Base-by-base conservation (phyloP, 2,329 filamentous ascomycete genomes). In the Calonectria pauciramosa region DNA sequence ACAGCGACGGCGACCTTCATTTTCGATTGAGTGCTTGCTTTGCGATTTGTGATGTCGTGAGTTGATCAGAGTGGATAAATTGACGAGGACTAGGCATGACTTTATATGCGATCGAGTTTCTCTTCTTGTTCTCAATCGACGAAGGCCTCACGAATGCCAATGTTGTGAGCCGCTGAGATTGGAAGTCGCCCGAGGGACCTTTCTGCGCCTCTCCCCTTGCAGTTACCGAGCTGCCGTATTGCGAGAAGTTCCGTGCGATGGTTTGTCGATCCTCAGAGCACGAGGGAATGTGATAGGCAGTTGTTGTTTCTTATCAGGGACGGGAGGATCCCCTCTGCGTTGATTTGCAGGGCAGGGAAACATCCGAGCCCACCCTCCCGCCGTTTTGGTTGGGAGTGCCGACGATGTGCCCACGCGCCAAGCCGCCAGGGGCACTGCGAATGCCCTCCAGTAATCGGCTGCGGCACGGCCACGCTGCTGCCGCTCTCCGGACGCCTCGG, bases 1-100 rank as follows among this genome's bases (percentile, higher is more conserved):
- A 78, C 49, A 23, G 79, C 77, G 51, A 82, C 8, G n/a, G 81
- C 80, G 73, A 81, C 75, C 81, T 83, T 85, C 84, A 85, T 85
- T 59, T 73, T 81, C 18, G 77, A 72, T 67, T 38, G 23, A 28
- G 34, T 66, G 38, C 14, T 54, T 32, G 26, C 32, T 34, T 20
- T 18, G 41, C 10, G 30, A 6, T 28, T 32, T 34, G 28, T 20
- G 44, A 60, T 36, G 49, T 26, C 30, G 38, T 54, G n/a, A n/a
- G 23, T 5, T 63, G 52, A 36, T 20, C 52, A 28, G n/a, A 56
- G 59, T 16, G 59, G 16, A 14, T 3, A 30, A 6, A 23, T 30
- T 30, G 28, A 65, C 18, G 60, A 32, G 41, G 20, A 11, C 11
- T 49, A 16, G 16, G 10, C 23, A 28, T 41, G 23, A 41, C 38